A percentile compares a stretch with the other conserved stretches of the same genome.
These are phyloP conservation scores for Kwoniella europaea DNA, from an alignment of 768 basidiomycete genomes.

Conservation along the genomic window DNA sequence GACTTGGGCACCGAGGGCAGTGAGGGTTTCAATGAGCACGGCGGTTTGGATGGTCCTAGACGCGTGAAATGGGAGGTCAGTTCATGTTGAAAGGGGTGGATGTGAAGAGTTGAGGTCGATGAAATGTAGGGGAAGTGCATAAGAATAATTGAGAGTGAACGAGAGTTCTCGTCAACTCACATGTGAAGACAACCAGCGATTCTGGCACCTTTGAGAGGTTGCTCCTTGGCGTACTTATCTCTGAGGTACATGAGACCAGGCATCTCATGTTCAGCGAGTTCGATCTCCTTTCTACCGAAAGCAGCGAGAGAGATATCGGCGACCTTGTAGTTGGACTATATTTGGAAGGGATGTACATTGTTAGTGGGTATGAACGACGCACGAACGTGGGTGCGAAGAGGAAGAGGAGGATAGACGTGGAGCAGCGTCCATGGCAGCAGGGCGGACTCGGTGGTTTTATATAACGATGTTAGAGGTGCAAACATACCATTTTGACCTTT, in stretches of 20 bases:
- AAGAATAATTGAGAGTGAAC: not conserved
- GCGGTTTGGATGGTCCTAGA: conserved; percentile 96
- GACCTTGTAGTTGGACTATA: conserved; percentile 71
- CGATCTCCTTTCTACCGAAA: conserved; percentile 98
- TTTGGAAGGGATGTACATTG: too few relatives aligned
- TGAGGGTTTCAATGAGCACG: conserved; percentile 97
- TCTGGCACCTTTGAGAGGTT: conserved; percentile 92
- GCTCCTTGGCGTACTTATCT: conserved; percentile 75
- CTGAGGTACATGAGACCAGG: conserved; percentile 82
- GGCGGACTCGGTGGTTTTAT: not conserved
- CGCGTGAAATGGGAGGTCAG: not conserved
- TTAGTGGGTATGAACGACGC: not conserved
- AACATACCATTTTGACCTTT: conserved; percentile 23
- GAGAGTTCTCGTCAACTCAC: conserved; percentile 61
- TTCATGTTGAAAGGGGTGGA: conserved; percentile 6
- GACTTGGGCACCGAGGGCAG: conserved; percentile 92
- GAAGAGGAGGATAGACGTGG: not conserved
- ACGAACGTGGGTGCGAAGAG: conserved; percentile 20
- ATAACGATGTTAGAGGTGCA: not conserved
- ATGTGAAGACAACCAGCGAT: conserved; percentile 98
- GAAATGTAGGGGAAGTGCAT: not conserved
- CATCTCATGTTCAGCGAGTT: conserved; percentile 88
- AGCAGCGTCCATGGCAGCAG: too few relatives aligned
- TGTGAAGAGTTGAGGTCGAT: conserved; percentile 1
- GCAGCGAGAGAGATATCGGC: conserved; percentile 96